These are phyloP conservation scores for Actinomortierella wolfii DNA, from an alignment of 371 early-diverging fungal species.

Conservation along the genomic window DNA sequence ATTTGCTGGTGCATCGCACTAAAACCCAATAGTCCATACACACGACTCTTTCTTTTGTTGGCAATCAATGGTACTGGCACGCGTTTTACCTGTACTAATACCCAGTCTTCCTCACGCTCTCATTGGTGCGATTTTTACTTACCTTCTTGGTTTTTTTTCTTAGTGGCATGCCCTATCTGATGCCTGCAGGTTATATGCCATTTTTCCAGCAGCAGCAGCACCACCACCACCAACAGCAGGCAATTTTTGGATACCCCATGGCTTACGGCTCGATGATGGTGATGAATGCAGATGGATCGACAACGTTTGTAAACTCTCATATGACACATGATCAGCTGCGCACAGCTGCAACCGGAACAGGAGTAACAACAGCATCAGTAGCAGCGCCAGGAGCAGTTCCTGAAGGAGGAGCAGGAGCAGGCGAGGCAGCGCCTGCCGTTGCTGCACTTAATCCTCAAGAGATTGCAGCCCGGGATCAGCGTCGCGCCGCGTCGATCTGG, in stretches of 20 bases:
- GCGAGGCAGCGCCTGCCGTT: neutral
- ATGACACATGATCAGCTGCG: conserved; percentile 3
- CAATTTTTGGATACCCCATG: no score
- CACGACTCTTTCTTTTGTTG: no score
- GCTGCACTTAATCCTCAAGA: conserved; percentile 31
- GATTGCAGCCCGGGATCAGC: conserved; percentile 38
- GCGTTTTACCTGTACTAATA: no score
- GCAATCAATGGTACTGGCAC: no score
- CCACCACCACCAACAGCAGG: no score
- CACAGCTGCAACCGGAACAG: conserved; percentile 8
- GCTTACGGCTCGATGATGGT: no score
- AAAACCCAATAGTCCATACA: no score
- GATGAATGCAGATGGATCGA: conserved; percentile 8
- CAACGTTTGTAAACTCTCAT: neutral
- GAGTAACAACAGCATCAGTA: neutral
- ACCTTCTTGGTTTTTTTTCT: neutral
- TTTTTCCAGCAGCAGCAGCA: conserved; percentile 18
- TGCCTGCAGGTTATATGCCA: conserved; percentile 22
- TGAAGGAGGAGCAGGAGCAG: neutral
- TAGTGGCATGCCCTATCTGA: conserved; percentile 42
- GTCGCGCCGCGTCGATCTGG: conserved; percentile 40
- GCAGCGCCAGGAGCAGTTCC: conserved; percentile 3
- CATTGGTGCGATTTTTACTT: neutral
- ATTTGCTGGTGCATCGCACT: no score
- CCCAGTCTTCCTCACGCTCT: no score